These are phyloP conservation scores for Achaetomiella virescens DNA, from an alignment of 495 filamentous ascomycete genomes.

Conservation along the genomic window DNA sequence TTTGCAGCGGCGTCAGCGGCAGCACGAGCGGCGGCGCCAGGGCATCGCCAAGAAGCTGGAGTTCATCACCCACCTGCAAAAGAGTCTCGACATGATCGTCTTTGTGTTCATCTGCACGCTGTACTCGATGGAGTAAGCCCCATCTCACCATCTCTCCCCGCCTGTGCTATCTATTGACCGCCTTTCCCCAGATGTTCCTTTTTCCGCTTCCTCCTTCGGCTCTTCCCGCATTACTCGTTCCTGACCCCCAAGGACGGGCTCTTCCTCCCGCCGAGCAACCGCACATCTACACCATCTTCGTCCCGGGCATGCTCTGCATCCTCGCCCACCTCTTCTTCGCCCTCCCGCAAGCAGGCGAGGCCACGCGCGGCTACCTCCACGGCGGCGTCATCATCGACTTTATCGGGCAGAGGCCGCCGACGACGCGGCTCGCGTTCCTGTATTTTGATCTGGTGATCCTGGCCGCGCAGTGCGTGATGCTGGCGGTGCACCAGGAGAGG, in stretches of 20 bases:
- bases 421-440: constrained; percentile 57
- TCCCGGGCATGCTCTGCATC: constrained; percentile 65
- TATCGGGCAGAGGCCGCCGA: constrained; percentile 74
- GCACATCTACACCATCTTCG: constrained; percentile 63
- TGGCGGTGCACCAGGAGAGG: constrained; percentile 65
- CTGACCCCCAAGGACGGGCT: constrained; percentile 68
- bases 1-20: background rate
- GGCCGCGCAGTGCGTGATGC: constrained; percentile 63
- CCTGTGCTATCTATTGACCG: background rate
- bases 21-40: constrained; percentile 28
- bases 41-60: constrained; percentile 52
- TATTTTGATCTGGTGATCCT: constrained; percentile 60
- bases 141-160: background rate
- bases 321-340: constrained; percentile 60
- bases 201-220: constrained; percentile 61
- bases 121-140: constrained; percentile 84
- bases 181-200: constrained; percentile 62
- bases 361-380: constrained; percentile 73
- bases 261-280: constrained; percentile 57
- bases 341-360: constrained; percentile 63
- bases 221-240: constrained; percentile 64
- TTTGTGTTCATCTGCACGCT: constrained; percentile 73
- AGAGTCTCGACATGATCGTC: constrained; percentile 71
- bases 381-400: constrained; percentile 81
- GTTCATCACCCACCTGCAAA: constrained; percentile 63